A percentile compares a stretch with the other conserved stretches of the same genome.
Evolutionary conservation across 805 yeast genomes (phyloP).

Genomic region (Lachancea sp.): DNA sequence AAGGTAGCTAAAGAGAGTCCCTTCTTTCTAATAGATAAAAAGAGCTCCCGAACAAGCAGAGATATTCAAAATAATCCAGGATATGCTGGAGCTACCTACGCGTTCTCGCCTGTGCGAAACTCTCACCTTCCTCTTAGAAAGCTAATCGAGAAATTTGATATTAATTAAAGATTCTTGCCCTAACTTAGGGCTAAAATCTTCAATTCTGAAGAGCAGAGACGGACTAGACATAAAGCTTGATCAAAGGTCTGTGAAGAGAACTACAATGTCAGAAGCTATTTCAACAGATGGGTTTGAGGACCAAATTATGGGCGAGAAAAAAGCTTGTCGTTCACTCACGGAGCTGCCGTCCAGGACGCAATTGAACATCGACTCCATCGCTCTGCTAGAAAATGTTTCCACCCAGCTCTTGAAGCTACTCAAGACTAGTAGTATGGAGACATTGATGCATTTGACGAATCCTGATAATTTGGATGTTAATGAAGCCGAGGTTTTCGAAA

Average conservation of each 20-base stretch:
- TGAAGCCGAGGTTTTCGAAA: slow-evolving; percentile 54
- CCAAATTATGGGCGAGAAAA: background rate
- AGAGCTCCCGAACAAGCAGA: too few species aligned
- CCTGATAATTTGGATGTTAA: slow-evolving; percentile 52
- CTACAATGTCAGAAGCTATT: background rate
- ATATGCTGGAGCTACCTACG: too few species aligned
- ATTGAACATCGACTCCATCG: slow-evolving; percentile 58
- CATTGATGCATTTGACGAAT: slow-evolving; percentile 64
- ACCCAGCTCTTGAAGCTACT: slow-evolving; percentile 71
- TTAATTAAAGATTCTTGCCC: background rate
- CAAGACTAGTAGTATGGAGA: slow-evolving; percentile 69
- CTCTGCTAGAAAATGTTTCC: slow-evolving; percentile 74
- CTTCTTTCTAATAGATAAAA: too few species aligned
- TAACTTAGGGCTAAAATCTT: slow-evolving; percentile 4
- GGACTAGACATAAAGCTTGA: too few species aligned
- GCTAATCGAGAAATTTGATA: too few species aligned
- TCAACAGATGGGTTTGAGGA: background rate
- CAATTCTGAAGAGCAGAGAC: background rate
- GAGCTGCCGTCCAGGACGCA: slow-evolving; percentile 46
- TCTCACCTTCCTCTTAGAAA: too few species aligned
- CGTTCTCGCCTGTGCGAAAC: too few species aligned
- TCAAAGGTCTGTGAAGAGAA: background rate
- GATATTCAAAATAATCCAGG: too few species aligned
- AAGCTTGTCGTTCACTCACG: slow-evolving; percentile 19
- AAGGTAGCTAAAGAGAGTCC: too few species aligned